Evolutionary conservation across 1,284 basidiomycete genomes (phyloP), one percentile per base, ranked within the genome.

Genomic region (Moesziomyces aphidis): DNA sequence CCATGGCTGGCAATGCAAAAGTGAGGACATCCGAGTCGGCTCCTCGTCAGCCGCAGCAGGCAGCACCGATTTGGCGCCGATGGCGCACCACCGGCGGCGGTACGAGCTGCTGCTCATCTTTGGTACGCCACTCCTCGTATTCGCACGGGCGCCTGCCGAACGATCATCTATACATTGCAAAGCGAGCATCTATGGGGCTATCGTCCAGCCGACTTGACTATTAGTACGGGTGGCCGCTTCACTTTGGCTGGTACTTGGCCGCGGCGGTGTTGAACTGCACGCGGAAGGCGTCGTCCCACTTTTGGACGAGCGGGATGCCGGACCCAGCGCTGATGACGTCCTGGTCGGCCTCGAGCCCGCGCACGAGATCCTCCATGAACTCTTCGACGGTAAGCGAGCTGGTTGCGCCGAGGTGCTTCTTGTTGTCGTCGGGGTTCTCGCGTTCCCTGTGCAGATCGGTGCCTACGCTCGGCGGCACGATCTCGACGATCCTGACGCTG

Each of bases 391-490:
- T 80, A 22, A 82, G 47, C 39, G 68, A 66, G 50, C 61, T 66
- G 31, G 43, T 46, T 8, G 79, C 65, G 15, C 79, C 79, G 10
- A 73, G 60, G 42, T 81, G 72, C 52, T 82, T 81, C 63, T 82
- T 82, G 68, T 82, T 82, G 57, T 82, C 80, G 48, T 79, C 76
- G 31, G 76, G 77, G 48, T 78, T 74, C 48, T 67, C 67, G 13
- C 77, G 50, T 46, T 78, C 77, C 10, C 81, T 66, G 48, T 81
- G 78, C 26, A 78, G 61, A 55, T 81, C 77, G 2, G 73, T 78
- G 2, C 76, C 74, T 6, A 83, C 81, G n/a, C 70, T 73, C 5
- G 81, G 81, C 5, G 81, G 81, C 1, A 80, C 74, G 17, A 83
- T 75, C 70, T 83, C 81, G 44, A 83, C 75, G 21, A 83, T 65